These are phyloP conservation scores for Melampsora larici-populina DNA, from an alignment of 1,284 basidiomycete species.

Conservation along the genomic window DNA sequence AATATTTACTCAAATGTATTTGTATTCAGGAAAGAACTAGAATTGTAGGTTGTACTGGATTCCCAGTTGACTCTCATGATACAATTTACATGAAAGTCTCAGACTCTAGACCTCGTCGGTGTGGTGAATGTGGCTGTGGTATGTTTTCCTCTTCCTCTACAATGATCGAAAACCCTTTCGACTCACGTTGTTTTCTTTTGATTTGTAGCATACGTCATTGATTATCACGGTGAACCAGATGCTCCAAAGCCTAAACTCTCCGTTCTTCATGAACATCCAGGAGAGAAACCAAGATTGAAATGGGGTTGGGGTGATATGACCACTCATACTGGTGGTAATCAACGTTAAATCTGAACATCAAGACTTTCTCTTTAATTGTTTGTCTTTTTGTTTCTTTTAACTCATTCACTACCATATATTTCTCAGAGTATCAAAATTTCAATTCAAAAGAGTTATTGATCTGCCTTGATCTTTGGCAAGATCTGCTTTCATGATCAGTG, in stretches of 20 bases:
- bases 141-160: conserved; percentile 49
- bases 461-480: too few relatives aligned
- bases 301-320: conserved; percentile 42
- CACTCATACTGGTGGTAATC: conserved; percentile 35
- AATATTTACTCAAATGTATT: not conserved
- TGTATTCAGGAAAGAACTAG: conserved; percentile 68
- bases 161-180: not conserved
- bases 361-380: not conserved
- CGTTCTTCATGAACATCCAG: conserved; percentile 34
- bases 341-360: conserved; percentile 7
- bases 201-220: conserved; percentile 49
- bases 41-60: conserved; percentile 84
- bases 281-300: conserved; percentile 39
- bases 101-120: conserved; percentile 66
- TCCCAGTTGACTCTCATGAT: conserved; percentile 86
- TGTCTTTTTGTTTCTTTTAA: not conserved
- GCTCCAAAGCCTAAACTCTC: conserved; percentile 22
- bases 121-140: conserved; percentile 87
- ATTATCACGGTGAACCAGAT: conserved; percentile 50
- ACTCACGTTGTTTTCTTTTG: not conserved
- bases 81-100: conserved; percentile 71
- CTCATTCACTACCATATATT: too few relatives aligned
- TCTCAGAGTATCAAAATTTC: too few relatives aligned
- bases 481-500: too few relatives aligned
- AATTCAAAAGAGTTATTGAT: too few relatives aligned